phyloP scores from a whole-genome alignment of 208 protist species.

The Vickermania ingenoplastis region DNA sequence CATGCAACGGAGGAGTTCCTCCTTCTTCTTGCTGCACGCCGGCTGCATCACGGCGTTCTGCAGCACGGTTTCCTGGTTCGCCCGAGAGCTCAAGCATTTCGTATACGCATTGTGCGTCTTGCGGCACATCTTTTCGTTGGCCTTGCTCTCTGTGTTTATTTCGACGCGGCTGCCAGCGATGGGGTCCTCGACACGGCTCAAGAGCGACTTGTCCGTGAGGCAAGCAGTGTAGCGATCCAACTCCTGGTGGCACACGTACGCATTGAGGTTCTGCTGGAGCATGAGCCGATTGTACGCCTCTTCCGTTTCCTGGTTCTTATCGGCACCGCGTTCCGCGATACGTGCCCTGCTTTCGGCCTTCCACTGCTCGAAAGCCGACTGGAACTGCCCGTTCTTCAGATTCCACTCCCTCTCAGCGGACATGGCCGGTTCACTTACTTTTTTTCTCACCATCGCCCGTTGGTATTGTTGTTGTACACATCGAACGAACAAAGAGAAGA shows the following conservation, averaged over 20 bases:
- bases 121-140: constrained; percentile 58
- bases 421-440: not conserved
- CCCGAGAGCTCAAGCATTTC: constrained; percentile 43
- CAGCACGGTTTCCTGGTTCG: constrained; percentile 57
- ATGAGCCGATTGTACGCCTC: constrained; percentile 69
- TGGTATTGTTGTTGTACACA: too few relatives aligned
- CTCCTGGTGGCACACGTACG: constrained; percentile 68
- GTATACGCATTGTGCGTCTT: constrained; percentile 47
- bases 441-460: not conserved
- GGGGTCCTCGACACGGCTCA: constrained; percentile 17
- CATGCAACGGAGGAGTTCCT: constrained; percentile 46
- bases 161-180: constrained; percentile 18
- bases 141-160: constrained; percentile 62
- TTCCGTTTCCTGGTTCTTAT: constrained; percentile 36
- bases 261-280: constrained; percentile 74
- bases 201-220: constrained; percentile 50
- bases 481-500: too few relatives aligned
- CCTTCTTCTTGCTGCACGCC: constrained; percentile 27
- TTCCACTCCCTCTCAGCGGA: constrained; percentile 15
- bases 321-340: constrained; percentile 45
- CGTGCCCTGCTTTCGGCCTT: constrained; percentile 34
- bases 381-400: constrained; percentile 68
- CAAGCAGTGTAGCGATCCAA: constrained; percentile 69
- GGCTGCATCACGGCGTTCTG: constrained; percentile 43
- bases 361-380: constrained; percentile 68